Conservation (phyloP, 148 eudicot genomes). For the Cornus suecica region DNA sequence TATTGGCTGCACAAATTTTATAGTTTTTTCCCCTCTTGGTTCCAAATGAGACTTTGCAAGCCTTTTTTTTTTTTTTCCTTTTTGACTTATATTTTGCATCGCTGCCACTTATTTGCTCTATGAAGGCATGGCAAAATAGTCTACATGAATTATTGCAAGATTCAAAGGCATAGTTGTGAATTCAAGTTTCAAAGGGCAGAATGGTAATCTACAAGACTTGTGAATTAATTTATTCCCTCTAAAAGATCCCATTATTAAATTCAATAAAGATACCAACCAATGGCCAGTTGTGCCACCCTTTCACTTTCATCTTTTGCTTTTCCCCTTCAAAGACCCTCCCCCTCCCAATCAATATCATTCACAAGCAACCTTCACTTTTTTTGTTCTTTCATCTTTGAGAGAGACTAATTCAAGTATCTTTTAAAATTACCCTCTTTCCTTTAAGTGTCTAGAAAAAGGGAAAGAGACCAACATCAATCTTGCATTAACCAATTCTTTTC, state of each 20-base stretch:
- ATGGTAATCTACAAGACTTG: neutral
- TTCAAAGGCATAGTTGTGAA: neutral
- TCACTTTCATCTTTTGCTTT: constrained; percentile 1
- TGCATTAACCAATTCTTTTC: too few relatives aligned
- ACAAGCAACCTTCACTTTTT: constrained; percentile 1
- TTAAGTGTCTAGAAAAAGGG: neutral
- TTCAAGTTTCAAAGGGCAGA: neutral
- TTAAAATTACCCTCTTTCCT: neutral
- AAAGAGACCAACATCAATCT: neutral
- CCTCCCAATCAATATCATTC: neutral
- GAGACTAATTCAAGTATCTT: neutral
- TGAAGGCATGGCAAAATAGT: too few relatives aligned
- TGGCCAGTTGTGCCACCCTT: neutral
- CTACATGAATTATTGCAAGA: too few relatives aligned
- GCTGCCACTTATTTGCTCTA: too few relatives aligned
- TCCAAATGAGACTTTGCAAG: too few relatives aligned
- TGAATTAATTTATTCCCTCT: neutral
- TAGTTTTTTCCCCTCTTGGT: too few relatives aligned
- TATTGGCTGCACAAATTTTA: too few relatives aligned
- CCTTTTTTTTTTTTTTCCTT: too few relatives aligned
- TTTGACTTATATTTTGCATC: too few relatives aligned
- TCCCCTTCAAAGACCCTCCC: neutral
- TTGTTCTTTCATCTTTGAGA: neutral
- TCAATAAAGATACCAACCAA: neutral
- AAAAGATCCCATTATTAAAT: neutral